Base-by-base conservation (phyloP, 768 basidiomycete genomes). In the Mycena belliarum region DNA sequence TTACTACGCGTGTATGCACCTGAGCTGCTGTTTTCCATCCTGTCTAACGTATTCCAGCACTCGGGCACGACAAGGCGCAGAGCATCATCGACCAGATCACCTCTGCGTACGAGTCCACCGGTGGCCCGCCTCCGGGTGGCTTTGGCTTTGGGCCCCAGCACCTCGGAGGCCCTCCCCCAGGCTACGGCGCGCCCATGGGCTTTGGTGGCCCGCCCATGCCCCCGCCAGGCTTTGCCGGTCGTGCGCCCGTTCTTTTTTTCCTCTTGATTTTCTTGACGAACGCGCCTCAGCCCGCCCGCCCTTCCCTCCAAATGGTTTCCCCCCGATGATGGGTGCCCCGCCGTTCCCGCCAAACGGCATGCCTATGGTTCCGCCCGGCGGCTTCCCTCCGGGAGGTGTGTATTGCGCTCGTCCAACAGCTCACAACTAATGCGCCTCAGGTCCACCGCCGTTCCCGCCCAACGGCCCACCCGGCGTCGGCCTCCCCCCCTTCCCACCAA, bases 31-130 rank as follows among this genome's bases (percentile, higher is more conserved):
- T 25, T 14, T 37, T 10, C 20, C 37, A 28, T 52, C 26, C 20
- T 35, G 6, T 14, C 0, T 43, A 15, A 25, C 56, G 55, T 65
- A 42, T 59, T 48, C 2, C 58, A 92, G 90, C 90, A 2, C 83
- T 93, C 54, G 90, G 90, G 54, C 94, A 98, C 74, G 95, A 98
- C 82, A 96, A 96, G 73, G 95, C 96, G 18, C 97, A 99, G 73
- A 93, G 78, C 66, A 94, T 98, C 71, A 98, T 99, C 70, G 96
- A 99, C 82, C 93, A 96, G 73, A 98, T 99, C 73, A 95, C 94
- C 35, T 87, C 90, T 21, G 87, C 91, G 24, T 97, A 96, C 68
- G 96, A 98, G 74, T 83, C 82, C 26, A 86, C 90, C 41, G 87
- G 87, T 49, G 90, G 90, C 2, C 92, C 91, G 38, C 92, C 92